Evolutionary conservation across 345 rosid genomes (phyloP).

Genomic region (Raphanus sativus): DNA sequence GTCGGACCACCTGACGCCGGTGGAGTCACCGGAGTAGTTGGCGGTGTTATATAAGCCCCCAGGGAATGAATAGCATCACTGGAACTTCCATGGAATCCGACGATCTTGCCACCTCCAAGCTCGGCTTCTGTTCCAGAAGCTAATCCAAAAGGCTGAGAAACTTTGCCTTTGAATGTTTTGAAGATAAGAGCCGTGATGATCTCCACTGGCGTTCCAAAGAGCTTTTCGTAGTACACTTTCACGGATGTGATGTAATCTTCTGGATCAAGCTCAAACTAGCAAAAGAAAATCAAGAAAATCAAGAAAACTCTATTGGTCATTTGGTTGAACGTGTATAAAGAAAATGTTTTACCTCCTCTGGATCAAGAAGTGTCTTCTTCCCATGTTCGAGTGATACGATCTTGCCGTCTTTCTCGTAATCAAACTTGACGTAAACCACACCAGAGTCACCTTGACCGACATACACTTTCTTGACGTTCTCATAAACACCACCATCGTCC

Average conservation of each 20-base stretch:
- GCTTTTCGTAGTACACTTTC: slow-evolving; percentile 27
- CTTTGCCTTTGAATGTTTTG: slow-evolving; percentile 26
- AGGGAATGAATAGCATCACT: slow-evolving; percentile 29
- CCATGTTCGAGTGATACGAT: slow-evolving; percentile 36
- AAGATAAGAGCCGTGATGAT: slow-evolving; percentile 29
- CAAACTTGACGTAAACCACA: slow-evolving; percentile 34
- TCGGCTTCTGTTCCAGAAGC: slow-evolving; percentile 22
- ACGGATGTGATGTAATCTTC: slow-evolving; percentile 32
- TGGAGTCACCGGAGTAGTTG: slow-evolving; percentile 23
- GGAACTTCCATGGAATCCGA: slow-evolving; percentile 40
- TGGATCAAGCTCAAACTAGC: slow-evolving; percentile 32
- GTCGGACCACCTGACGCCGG: slow-evolving; percentile 22
- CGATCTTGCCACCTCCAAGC: slow-evolving; percentile 29
- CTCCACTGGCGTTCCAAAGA: slow-evolving; percentile 16
- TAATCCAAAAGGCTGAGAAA: slow-evolving; percentile 33
- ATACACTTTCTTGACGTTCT: slow-evolving; percentile 32
- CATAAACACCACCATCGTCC: slow-evolving; percentile 12
- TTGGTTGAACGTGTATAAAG: neutral
- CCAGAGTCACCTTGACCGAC: slow-evolving; percentile 38
- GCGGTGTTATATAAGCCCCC: slow-evolving; percentile 24
- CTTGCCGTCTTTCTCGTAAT: slow-evolving; percentile 34
- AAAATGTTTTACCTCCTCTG: slow-evolving; percentile 20
- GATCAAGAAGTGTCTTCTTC: slow-evolving; percentile 23
- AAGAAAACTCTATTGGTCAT: neutral
- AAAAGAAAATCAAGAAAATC: neutral